phyloP scores from a whole-genome alignment of 1,284 basidiomycete genomes.

The Papiliotrema laurentii region DNA sequence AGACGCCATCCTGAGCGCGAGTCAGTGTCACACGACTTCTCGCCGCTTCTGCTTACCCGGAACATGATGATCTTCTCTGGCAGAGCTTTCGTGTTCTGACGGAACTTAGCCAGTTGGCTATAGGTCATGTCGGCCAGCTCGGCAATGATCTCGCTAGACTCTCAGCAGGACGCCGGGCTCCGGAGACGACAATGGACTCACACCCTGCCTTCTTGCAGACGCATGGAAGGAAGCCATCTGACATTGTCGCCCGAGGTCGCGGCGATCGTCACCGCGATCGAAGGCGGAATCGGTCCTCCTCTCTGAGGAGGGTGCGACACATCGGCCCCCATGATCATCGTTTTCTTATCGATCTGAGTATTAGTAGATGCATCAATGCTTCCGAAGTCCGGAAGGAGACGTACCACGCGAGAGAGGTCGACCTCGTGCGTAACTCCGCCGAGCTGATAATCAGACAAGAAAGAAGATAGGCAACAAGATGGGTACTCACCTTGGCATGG shows the following conservation, averaged over 20 bases:
- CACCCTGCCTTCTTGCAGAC: constrained; percentile 48
- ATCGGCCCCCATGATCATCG: constrained; percentile 50
- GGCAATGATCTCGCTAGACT: constrained; percentile 26
- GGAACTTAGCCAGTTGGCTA: constrained; percentile 30
- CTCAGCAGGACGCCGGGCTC: background rate
- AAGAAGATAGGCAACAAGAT: constrained; percentile 1
- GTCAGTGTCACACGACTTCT: no score
- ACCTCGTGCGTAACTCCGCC: constrained; percentile 50
- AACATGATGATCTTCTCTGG: constrained; percentile 48
- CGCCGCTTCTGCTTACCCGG: no score
- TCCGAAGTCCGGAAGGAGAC: constrained; percentile 9
- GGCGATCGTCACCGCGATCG: constrained; percentile 51
- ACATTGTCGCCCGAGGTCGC: constrained; percentile 43
- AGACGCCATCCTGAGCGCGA: constrained; percentile 53
- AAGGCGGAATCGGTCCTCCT: constrained; percentile 41
- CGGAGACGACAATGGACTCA: constrained; percentile 15
- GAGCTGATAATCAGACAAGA: constrained; percentile 36
- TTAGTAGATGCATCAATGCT: background rate
- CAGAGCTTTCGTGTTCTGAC: constrained; percentile 34
- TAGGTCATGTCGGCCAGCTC: constrained; percentile 32
- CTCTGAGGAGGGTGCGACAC: constrained; percentile 37
- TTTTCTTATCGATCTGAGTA: constrained; percentile 35
- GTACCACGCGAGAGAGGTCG: constrained; percentile 11
- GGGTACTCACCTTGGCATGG: constrained; percentile 40
- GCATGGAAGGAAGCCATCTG: constrained; percentile 43